Evolutionary conservation across 257 asterid genomes (phyloP), one percentile per base, ranked within the genome.

Genomic region (Solanum dulcamara): DNA sequence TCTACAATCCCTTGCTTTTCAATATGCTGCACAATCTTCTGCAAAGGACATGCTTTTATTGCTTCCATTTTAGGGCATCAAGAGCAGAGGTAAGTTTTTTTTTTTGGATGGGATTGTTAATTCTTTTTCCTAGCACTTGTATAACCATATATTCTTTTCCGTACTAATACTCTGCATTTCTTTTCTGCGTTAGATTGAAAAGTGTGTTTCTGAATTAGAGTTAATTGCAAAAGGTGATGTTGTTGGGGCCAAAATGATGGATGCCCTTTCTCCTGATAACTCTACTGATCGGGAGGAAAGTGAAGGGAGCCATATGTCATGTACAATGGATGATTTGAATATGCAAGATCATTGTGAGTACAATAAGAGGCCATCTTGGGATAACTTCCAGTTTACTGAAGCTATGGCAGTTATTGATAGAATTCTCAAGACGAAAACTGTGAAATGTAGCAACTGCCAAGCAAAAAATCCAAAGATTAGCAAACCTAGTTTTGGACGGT

Each of bases 401-500:
- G 97, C 98, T 60, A 88, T 86, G 89, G 84, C 93, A 44, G 91
- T 92, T 86, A 66, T 95, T 83, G 88, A 88, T 84, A 94, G 90
- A 48, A 94, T 95, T 87, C 90, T 95, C 79, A 92, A 84, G 94
- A 85, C 55, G 35, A 92, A 89, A 79, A 42, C 32, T 17, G 35
- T 4, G 71, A 88, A 92, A 83, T 95, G 98, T 88, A 32, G 6
- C 33, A 90, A 86, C 28, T 97, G 99, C 71, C 53, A 68, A 13
- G 88, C 88, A 74, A 75, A 32, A 12, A 94, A 90, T 87, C 97
- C 99, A 71, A 89, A 89, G 89, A 87, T 97, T 84, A 90, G 26
- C 15, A 94, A 92, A 87, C 95, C 97, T 59, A 94, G 95, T 66
- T 95, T 95, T 90, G 99, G 98, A 91, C 94, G 99, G 98, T 90